These are phyloP conservation scores for Selaginella moellendorffii DNA, from an alignment of 75 land plant genomes.

Conservation along the genomic window DNA sequence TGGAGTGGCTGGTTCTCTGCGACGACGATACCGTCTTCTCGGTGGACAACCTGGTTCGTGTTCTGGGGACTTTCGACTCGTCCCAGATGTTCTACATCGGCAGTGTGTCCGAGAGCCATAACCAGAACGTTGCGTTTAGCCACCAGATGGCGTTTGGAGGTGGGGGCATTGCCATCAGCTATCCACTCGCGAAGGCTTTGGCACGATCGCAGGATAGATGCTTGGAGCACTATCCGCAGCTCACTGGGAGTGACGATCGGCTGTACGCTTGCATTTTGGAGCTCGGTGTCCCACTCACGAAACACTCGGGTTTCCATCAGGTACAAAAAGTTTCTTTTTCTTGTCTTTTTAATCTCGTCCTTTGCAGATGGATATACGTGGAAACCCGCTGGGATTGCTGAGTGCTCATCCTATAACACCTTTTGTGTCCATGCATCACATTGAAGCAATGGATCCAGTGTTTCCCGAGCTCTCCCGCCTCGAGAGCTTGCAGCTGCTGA, in stretches of 20 bases:
- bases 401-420: slow-evolving; percentile 9
- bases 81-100: slow-evolving; percentile 13
- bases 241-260: slow-evolving; percentile 24
- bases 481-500: neutral
- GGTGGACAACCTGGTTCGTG: slow-evolving; percentile 15
- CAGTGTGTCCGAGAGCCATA: neutral
- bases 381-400: neutral
- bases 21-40: slow-evolving; percentile 22
- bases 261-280: slow-evolving; percentile 26
- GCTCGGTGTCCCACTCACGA: slow-evolving; percentile 26
- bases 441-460: neutral
- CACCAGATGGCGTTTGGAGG: slow-evolving; percentile 23
- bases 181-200: slow-evolving; percentile 16
- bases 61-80: slow-evolving; percentile 17
- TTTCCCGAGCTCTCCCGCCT: neutral
- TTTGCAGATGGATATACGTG: slow-evolving; percentile 5
- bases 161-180: slow-evolving; percentile 23
- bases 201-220: slow-evolving; percentile 12
- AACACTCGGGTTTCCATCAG: slow-evolving; percentile 29
- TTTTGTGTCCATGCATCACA: neutral
- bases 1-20: slow-evolving; percentile 29
- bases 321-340: slow-evolving; percentile 7
- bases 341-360: slow-evolving; percentile 5
- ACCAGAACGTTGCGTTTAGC: neutral
- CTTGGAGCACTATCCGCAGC: slow-evolving; percentile 17